Evolutionary conservation across 2,329 filamentous ascomycete species (phyloP).

Genomic region (Trichoderma sp.): DNA sequence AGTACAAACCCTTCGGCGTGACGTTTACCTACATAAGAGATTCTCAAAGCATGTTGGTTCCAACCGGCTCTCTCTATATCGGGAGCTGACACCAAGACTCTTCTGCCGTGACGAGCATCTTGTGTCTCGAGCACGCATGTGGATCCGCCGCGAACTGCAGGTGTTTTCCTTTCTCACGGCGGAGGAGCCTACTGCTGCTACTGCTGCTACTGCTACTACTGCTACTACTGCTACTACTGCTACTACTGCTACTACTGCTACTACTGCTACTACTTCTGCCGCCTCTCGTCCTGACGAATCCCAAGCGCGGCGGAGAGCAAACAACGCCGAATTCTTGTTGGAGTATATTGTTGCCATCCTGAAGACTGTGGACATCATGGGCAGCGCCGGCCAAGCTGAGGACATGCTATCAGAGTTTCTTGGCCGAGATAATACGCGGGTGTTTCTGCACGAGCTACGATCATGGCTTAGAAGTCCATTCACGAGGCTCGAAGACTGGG

Average conservation of each 20-base stretch:
- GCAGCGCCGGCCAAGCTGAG: conserved; percentile 75
- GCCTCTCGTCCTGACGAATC: conserved; percentile 5
- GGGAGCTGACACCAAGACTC: conserved; percentile 67
- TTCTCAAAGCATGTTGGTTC: conserved; percentile 82
- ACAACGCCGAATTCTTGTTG: conserved; percentile 80
- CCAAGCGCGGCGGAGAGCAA: conserved; percentile 46
- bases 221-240: neutral
- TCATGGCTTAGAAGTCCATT: conserved; percentile 83
- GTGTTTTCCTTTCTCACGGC: conserved; percentile 73
- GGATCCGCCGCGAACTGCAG: conserved; percentile 79
- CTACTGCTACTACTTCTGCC: conserved; percentile 1
- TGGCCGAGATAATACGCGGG: conserved; percentile 67
- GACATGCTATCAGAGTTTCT: conserved; percentile 77
- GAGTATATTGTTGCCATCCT: conserved; percentile 85
- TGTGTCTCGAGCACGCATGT: conserved; percentile 74
- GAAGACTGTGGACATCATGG: conserved; percentile 79
- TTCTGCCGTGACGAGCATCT: conserved; percentile 68
- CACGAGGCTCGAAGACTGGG: conserved; percentile 72
- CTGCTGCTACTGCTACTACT: neutral
- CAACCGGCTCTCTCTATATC: conserved; percentile 75
- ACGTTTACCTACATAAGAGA: conserved; percentile 70
- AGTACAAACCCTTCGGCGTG: conserved; percentile 56
- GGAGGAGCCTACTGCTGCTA: conserved; percentile 31
- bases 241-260: conserved; percentile 27
- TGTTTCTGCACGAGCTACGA: conserved; percentile 84